phyloP scores from a whole-genome alignment of 2,329 filamentous ascomycete species.

The Colletotrichum cuscutae region DNA sequence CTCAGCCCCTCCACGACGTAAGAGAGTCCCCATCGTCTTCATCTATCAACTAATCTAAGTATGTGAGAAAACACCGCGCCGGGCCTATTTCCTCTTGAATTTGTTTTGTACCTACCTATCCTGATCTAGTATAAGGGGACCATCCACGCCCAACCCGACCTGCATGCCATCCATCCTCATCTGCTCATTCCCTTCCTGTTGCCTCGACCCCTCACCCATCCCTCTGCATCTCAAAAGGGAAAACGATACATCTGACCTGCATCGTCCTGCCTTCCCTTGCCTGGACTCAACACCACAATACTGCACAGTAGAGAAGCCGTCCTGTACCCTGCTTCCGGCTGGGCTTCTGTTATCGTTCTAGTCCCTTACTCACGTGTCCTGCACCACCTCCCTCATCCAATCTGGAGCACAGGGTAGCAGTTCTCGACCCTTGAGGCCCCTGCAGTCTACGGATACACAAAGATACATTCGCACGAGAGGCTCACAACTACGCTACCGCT shows the following conservation, averaged over 20 bases:
- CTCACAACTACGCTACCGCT: conserved; percentile 30
- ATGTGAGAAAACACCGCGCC: not conserved
- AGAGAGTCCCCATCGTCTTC: not conserved
- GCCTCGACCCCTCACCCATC: conserved; percentile 24
- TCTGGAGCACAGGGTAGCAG: conserved; percentile 6
- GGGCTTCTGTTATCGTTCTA: conserved; percentile 8
- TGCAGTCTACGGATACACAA: not conserved
- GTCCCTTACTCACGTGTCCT: conserved; percentile 26
- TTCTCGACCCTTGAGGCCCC: not conserved
- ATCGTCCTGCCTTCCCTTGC: conserved; percentile 18
- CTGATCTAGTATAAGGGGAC: conserved; percentile 30
- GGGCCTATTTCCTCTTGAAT: not conserved
- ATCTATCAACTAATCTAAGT: not conserved
- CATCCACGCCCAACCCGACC: conserved; percentile 10
- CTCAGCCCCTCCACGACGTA: not conserved
- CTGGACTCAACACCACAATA: conserved; percentile 7
- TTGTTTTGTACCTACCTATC: conserved; percentile 11
- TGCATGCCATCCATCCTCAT: conserved; percentile 25
- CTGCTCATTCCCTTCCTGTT: conserved; percentile 15
- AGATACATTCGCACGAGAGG: conserved; percentile 18
- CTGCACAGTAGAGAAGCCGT: not conserved
- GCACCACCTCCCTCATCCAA: not conserved
- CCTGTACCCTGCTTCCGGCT: conserved; percentile 10
- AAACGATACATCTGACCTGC: conserved; percentile 30
- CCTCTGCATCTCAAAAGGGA: conserved; percentile 27